These are phyloP conservation scores for Albugo laibachii DNA, from an alignment of 352 stramenopile genomes.

Conservation along the genomic window DNA sequence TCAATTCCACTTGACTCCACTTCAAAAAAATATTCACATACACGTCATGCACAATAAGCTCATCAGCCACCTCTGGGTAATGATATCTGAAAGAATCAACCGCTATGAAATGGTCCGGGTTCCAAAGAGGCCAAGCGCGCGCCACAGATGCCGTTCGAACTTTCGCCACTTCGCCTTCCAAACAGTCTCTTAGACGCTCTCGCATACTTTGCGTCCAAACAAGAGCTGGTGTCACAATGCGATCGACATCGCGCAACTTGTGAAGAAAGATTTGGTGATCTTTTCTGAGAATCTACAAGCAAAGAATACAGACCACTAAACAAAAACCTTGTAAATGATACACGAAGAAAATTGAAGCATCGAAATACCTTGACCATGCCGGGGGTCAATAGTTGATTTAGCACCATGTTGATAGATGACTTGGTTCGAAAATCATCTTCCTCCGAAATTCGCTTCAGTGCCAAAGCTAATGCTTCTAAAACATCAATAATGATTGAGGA, in stretches of 20 bases:
- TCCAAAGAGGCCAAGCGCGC: slow-evolving; percentile 49
- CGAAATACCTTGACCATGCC: slow-evolving; percentile 43
- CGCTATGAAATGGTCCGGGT: slow-evolving; percentile 69
- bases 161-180: slow-evolving; percentile 34
- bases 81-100: slow-evolving; percentile 73
- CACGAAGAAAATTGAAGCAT: neutral
- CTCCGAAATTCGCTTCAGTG: slow-evolving; percentile 30
- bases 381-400: slow-evolving; percentile 61
- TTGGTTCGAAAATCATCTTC: slow-evolving; percentile 18
- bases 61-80: slow-evolving; percentile 49
- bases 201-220: slow-evolving; percentile 65
- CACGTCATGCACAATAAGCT: slow-evolving; percentile 59
- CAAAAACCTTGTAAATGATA: neutral
- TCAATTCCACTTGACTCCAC: slow-evolving; percentile 26
- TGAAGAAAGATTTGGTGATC: slow-evolving; percentile 44
- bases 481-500: slow-evolving; percentile 24
- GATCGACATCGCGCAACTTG: slow-evolving; percentile 29
- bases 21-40: slow-evolving; percentile 69
- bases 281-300: slow-evolving; percentile 23
- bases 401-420: slow-evolving; percentile 19
- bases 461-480: slow-evolving; percentile 31
- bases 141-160: slow-evolving; percentile 31
- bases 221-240: slow-evolving; percentile 39
- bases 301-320: neutral
- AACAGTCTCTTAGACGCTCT: slow-evolving; percentile 23